phyloP scores from a whole-genome alignment of 2,329 filamentous ascomycete genomes.

The Macroventuria anomochaeta region DNA sequence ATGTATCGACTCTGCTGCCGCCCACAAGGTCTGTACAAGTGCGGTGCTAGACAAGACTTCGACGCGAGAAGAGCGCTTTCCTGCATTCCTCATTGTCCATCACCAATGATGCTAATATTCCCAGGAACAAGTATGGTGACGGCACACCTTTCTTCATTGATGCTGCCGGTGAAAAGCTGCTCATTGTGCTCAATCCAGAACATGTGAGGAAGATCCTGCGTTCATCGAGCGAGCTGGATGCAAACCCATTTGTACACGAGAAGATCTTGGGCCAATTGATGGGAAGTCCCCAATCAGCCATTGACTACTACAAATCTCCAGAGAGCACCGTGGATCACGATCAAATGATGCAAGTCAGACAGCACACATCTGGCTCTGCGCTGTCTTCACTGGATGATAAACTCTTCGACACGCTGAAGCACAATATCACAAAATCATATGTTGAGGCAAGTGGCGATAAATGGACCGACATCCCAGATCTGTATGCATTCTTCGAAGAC shows the following conservation, averaged over 20 bases:
- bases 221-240: slow-evolving; percentile 17
- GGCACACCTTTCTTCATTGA: slow-evolving; percentile 26
- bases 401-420: slow-evolving; percentile 14
- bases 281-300: slow-evolving; percentile 20
- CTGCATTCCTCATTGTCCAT: no score
- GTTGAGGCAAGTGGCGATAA: background rate
- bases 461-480: slow-evolving; percentile 22
- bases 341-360: slow-evolving; percentile 19
- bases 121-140: slow-evolving; percentile 22
- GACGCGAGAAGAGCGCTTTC: no score
- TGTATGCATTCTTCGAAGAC: slow-evolving; percentile 18
- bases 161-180: slow-evolving; percentile 24
- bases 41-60: no score
- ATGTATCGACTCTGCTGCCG: no score
- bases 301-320: slow-evolving; percentile 21
- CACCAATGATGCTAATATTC: background rate
- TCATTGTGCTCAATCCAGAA: slow-evolving; percentile 20
- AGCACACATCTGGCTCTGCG: slow-evolving; percentile 3
- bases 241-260: slow-evolving; percentile 24
- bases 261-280: slow-evolving; percentile 25
- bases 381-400: slow-evolving; percentile 9
- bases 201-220: slow-evolving; percentile 22
- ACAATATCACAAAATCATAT: slow-evolving; percentile 8
- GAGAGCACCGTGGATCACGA: slow-evolving; percentile 1
- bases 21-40: no score